Percentiles rank a stretch among this genome's conserved stretches.
These are phyloP conservation scores for Botryotinia convoluta DNA, from an alignment of 2,329 filamentous ascomycete genomes.

Conservation along the genomic window DNA sequence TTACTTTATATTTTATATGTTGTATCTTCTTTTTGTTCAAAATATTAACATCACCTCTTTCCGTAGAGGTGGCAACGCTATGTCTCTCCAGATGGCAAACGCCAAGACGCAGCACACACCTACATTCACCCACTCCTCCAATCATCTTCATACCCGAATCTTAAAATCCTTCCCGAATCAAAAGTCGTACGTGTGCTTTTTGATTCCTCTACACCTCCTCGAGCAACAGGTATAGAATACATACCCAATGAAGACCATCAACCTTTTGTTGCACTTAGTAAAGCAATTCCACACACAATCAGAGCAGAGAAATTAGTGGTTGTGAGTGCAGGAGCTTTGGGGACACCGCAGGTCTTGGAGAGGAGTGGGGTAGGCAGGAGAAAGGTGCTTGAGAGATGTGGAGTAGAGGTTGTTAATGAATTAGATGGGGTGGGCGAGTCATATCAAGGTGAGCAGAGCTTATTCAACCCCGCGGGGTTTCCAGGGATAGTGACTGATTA, in stretches of 20 bases:
- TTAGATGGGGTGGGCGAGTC: slow-evolving; percentile 53
- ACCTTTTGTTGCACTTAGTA: slow-evolving; percentile 34
- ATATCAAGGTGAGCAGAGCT: slow-evolving; percentile 43
- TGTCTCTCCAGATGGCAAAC: slow-evolving; percentile 49
- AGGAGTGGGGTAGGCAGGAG: slow-evolving; percentile 59
- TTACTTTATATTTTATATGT: background rate
- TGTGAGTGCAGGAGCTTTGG: slow-evolving; percentile 42
- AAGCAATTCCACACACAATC: slow-evolving; percentile 40
- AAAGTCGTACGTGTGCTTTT: slow-evolving; percentile 57
- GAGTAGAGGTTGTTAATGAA: slow-evolving; percentile 47
- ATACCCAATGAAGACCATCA: slow-evolving; percentile 48
- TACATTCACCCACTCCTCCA: slow-evolving; percentile 54
- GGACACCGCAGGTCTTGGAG: slow-evolving; percentile 51
- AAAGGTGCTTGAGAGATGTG: slow-evolving; percentile 47
- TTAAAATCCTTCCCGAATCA: slow-evolving; percentile 57
- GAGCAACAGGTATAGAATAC: slow-evolving; percentile 59
- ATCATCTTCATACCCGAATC: slow-evolving; percentile 51
- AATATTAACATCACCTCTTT: background rate
- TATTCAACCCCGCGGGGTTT: background rate
- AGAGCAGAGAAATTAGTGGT: slow-evolving; percentile 55
- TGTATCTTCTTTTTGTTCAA: background rate
- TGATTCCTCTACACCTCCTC: slow-evolving; percentile 45
- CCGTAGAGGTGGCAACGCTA: slow-evolving; percentile 48
- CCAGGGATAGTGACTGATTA: background rate
- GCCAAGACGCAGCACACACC: slow-evolving; percentile 56